These are phyloP conservation scores for Tausonia pullulans DNA, from an alignment of 1,284 basidiomycete species.

Conservation along the genomic window DNA sequence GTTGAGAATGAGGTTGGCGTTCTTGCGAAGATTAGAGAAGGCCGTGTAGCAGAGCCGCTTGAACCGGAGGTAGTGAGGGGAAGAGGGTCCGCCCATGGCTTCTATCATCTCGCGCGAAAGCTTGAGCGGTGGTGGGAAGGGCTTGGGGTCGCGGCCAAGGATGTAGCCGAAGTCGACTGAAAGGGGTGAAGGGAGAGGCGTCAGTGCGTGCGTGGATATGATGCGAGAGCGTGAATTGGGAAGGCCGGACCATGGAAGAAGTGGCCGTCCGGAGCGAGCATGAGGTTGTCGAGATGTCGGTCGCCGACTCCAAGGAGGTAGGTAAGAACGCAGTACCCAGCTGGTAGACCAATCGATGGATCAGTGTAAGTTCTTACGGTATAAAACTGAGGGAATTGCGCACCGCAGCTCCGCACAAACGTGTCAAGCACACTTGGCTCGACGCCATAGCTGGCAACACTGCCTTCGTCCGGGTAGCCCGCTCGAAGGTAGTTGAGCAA, in stretches of 20 bases:
- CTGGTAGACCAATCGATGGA: constrained; percentile 37
- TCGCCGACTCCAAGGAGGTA: constrained; percentile 96
- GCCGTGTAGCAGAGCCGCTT: constrained; percentile 93
- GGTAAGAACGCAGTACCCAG: constrained; percentile 96
- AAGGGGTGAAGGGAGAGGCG: constrained; percentile 17
- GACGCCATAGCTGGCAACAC: constrained; percentile 71
- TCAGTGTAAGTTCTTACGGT: background rate
- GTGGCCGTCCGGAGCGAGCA: constrained; percentile 82
- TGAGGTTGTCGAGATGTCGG: constrained; percentile 89
- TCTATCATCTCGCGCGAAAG: constrained; percentile 99
- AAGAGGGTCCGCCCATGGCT: constrained; percentile 92
- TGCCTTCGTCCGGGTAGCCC: constrained; percentile 74
- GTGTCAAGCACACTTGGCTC: constrained; percentile 88
- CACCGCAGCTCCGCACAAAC: constrained; percentile 92
- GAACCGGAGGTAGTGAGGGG: constrained; percentile 85
- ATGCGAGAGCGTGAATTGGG: background rate
- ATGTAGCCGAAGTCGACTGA: constrained; percentile 98
- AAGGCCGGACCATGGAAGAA: constrained; percentile 63
- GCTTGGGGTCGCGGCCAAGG: constrained; percentile 92
- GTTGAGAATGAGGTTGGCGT: constrained; percentile 95
- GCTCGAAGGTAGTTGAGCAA: constrained; percentile 78
- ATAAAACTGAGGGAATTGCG: constrained; percentile 11
- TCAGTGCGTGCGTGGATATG: background rate
- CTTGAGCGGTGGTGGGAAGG: constrained; percentile 95
- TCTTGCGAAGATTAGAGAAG: constrained; percentile 89